Conservation (phyloP, 495 filamentous ascomycete species). For the Tuber calosporum region DNA sequence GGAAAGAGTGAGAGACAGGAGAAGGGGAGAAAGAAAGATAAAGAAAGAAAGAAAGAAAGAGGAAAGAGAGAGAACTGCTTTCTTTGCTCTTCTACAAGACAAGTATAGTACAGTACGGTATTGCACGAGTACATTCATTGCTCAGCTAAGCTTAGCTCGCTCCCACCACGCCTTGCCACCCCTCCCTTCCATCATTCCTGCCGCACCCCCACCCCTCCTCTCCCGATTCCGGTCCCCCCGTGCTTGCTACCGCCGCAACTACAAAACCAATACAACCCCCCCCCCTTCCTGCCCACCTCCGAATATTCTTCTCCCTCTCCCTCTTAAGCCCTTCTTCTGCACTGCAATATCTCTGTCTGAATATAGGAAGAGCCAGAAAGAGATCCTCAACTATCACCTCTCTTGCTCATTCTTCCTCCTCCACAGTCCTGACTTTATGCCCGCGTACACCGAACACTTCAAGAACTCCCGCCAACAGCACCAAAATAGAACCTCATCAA, state of each 20-base stretch:
- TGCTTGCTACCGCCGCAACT: slow-evolving; percentile 12
- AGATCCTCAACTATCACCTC: slow-evolving; percentile 22
- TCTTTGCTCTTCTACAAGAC: background rate
- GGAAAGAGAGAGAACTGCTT: background rate
- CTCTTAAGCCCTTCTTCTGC: slow-evolving; percentile 26
- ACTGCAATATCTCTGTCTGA: background rate
- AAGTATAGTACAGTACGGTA: too few relatives aligned
- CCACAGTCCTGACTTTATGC: slow-evolving; percentile 36
- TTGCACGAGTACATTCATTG: background rate
- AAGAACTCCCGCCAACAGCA: slow-evolving; percentile 40
- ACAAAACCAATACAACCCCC: slow-evolving; percentile 24
- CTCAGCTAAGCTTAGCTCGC: slow-evolving; percentile 1
- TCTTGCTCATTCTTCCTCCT: background rate
- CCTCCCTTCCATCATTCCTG: slow-evolving; percentile 20
- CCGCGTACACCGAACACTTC: slow-evolving; percentile 38
- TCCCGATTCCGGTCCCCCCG: slow-evolving; percentile 20
- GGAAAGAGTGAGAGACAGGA: too few relatives aligned
- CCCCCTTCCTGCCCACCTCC: slow-evolving; percentile 5
- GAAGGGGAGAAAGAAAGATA: too few relatives aligned
- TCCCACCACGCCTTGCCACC: slow-evolving; percentile 6
- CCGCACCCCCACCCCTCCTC: slow-evolving; percentile 10
- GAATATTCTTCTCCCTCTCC: slow-evolving; percentile 36
- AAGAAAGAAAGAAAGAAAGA: background rate
- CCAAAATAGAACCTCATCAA: slow-evolving; percentile 21
- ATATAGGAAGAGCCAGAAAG: slow-evolving; percentile 35